Evolutionary conservation across 345 rosid genomes (phyloP).

Genomic region (Psidium friedrichsthalianum): DNA sequence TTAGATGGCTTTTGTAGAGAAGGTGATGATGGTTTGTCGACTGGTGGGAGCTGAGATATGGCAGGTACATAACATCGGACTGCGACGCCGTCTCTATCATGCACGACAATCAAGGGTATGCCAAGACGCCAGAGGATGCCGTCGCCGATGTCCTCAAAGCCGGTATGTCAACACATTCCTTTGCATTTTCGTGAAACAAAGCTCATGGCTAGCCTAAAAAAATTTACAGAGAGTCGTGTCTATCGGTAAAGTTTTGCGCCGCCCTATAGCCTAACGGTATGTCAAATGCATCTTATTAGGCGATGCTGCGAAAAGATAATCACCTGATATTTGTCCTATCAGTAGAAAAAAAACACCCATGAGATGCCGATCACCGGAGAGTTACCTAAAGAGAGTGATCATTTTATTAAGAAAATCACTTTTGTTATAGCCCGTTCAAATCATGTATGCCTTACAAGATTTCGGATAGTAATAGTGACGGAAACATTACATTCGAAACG

Average conservation of each 20-base stretch:
- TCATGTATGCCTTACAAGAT: neutral
- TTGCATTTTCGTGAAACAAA: neutral
- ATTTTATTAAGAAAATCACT: neutral
- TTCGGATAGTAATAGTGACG: neutral
- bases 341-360: neutral
- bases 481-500: neutral
- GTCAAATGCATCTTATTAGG: neutral
- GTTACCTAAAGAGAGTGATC: neutral
- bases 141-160: slow-evolving; percentile 74
- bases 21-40: neutral
- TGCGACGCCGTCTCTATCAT: slow-evolving; percentile 83
- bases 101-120: slow-evolving; percentile 46
- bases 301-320: neutral
- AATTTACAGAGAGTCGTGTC: neutral
- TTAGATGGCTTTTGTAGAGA: neutral
- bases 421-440: neutral
- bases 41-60: neutral
- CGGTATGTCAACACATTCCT: slow-evolving; percentile 22
- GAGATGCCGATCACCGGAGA: neutral
- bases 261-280: neutral
- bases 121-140: slow-evolving; percentile 75
- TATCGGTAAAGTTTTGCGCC: neutral
- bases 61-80: slow-evolving; percentile 78
- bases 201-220: neutral
- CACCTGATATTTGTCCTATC: neutral